Conservation (phyloP, 2,329 filamentous ascomycete species). For the Colletotrichum sp. region DNA sequence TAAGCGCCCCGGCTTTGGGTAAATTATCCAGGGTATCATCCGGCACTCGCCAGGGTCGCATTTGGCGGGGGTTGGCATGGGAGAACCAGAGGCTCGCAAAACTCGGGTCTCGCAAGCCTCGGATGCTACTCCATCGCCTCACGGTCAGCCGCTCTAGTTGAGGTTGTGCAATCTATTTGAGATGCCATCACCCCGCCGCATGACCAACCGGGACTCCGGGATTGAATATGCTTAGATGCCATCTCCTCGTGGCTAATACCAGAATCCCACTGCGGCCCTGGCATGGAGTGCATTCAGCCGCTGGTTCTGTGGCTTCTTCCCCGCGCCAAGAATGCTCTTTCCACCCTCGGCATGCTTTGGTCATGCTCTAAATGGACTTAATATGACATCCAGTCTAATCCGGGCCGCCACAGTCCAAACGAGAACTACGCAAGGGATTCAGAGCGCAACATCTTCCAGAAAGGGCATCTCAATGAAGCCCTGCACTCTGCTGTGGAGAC, state of each 20-base stretch:
- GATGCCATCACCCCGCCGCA: background rate
- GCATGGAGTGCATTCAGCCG: background rate
- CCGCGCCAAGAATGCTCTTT: background rate
- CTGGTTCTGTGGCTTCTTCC: background rate
- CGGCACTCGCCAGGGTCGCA: background rate
- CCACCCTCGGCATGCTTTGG: background rate
- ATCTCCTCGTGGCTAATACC: background rate
- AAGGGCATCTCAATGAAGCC: background rate
- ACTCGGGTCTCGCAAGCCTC: background rate
- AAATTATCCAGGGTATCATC: background rate
- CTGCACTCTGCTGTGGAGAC: background rate
- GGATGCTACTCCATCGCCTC: background rate
- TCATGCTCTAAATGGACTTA: background rate
- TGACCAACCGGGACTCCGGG: background rate
- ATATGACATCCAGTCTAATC: background rate
- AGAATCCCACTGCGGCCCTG: background rate
- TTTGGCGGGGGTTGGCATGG: background rate
- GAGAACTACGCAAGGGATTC: background rate
- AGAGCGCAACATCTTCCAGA: background rate
- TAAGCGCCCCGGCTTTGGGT: background rate
- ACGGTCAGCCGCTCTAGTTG: background rate
- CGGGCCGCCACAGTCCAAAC: background rate
- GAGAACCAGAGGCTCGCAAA: background rate
- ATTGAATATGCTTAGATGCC: background rate
- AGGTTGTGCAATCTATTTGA: constrained; percentile 6